Evolutionary conservation across 257 asterid genomes (phyloP).

Genomic region (Solanum verrucosum): DNA sequence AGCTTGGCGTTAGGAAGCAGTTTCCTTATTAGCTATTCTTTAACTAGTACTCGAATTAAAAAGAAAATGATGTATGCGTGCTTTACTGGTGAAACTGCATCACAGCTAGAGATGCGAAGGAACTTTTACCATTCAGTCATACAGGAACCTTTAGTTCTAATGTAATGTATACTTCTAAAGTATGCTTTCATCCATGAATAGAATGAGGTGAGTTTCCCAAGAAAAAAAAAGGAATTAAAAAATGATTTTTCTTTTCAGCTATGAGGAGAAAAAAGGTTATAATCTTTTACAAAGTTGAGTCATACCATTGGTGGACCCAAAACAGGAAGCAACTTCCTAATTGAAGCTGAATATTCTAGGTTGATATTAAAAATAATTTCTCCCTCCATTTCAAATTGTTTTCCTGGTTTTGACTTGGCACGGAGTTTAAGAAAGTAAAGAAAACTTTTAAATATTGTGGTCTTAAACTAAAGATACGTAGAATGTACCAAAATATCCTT

Average conservation of each 20-base stretch:
- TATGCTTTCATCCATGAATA: background rate
- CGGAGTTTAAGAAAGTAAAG: background rate
- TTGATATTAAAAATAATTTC: background rate
- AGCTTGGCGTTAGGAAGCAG: background rate
- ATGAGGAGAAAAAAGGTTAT: background rate
- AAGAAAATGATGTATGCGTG: background rate
- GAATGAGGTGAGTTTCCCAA: background rate
- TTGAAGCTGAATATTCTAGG: background rate
- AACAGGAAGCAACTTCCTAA: background rate
- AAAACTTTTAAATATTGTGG: background rate
- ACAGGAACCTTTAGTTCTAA: background rate
- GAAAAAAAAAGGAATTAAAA: background rate
- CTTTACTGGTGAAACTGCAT: background rate
- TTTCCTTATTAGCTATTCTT: background rate
- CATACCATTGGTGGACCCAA: background rate
- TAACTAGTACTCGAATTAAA: background rate
- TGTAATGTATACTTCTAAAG: background rate
- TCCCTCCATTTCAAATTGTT: background rate
- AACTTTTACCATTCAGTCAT: background rate
- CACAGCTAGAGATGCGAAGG: background rate
- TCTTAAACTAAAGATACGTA: background rate
- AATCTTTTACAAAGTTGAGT: background rate
- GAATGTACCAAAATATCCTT: background rate
- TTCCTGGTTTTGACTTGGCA: background rate
- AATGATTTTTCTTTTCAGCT: background rate